phyloP scores from a whole-genome alignment of 139 green algal genomes.

The Tetratostichococcus sp. region DNA sequence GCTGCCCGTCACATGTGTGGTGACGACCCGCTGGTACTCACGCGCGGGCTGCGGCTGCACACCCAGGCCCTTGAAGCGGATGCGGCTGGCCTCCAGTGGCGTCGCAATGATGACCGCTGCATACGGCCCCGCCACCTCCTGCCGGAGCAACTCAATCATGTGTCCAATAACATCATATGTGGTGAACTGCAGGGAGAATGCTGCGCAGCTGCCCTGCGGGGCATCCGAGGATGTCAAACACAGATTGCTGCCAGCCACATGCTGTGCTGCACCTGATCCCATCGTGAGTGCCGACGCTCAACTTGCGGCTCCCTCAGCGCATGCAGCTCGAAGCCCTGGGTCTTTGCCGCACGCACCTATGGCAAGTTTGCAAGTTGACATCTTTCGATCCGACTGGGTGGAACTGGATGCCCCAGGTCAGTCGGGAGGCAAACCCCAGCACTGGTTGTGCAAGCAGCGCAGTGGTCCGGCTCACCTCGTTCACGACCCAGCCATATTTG shows the following conservation, averaged over 20 bases:
- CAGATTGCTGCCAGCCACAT: too few relatives aligned
- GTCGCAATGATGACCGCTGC: conserved; percentile 46
- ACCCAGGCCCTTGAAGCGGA: conserved; percentile 18
- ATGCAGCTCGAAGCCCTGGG: not conserved
- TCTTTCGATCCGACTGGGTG: too few relatives aligned
- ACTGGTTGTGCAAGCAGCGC: too few relatives aligned
- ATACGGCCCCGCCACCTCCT: conserved; percentile 17
- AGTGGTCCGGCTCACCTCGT: not conserved
- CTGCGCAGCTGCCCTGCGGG: too few relatives aligned
- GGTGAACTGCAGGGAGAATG: too few relatives aligned
- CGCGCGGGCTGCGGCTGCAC: conserved; percentile 9
- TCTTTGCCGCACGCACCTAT: not conserved
- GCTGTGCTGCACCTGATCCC: not conserved
- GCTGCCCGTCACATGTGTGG: conserved; percentile 37
- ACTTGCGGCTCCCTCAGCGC: too few relatives aligned
- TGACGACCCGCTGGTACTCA: conserved; percentile 49
- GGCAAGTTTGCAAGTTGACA: too few relatives aligned
- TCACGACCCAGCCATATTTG: not conserved
- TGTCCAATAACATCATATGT: not conserved
- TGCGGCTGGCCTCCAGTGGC: conserved; percentile 26
- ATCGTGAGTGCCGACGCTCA: not conserved
- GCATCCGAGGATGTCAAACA: too few relatives aligned
- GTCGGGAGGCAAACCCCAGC: too few relatives aligned
- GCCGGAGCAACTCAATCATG: not conserved
- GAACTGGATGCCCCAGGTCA: too few relatives aligned